These are phyloP conservation scores for Aristolochia fimbriata DNA, from an alignment of 164 flowering plant genomes.

Conservation along the genomic window DNA sequence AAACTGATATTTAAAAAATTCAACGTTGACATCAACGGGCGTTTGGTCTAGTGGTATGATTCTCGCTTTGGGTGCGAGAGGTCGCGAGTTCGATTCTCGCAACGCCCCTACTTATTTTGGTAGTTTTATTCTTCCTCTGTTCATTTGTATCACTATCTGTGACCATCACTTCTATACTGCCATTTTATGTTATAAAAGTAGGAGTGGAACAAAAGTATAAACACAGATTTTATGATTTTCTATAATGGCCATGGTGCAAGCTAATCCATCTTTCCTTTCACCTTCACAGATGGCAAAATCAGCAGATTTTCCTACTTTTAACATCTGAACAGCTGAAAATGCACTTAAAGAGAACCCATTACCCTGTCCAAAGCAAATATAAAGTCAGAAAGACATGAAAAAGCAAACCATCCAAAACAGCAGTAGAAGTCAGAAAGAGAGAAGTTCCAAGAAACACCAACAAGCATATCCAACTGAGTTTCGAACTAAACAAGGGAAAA, in stretches of 20 bases:
- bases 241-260: constrained; percentile 49
- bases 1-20: too few relatives aligned
- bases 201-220: too few relatives aligned
- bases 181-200: too few relatives aligned
- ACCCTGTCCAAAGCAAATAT: constrained; percentile 38
- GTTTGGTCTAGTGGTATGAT: constrained; percentile 86
- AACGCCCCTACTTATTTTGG: constrained; percentile 39
- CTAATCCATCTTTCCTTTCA: constrained; percentile 55
- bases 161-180: too few relatives aligned
- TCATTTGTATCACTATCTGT: too few relatives aligned
- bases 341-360: constrained; percentile 58
- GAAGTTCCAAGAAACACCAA: constrained; percentile 13
- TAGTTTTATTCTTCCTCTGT: too few relatives aligned
- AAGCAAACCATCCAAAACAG: neutral
- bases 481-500: constrained; percentile 58
- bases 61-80: constrained; percentile 87
- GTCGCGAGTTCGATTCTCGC: constrained; percentile 83
- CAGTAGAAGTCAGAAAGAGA: neutral
- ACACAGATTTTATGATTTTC: too few relatives aligned
- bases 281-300: constrained; percentile 80
- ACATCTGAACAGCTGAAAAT: constrained; percentile 40
- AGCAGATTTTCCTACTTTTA: constrained; percentile 66
- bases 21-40: constrained; percentile 19
- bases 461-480: constrained; percentile 60
- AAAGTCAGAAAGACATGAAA: neutral